Conservation (phyloP, 2,329 filamentous ascomycete species). For the Pseudocercospora pini-densiflorae region DNA sequence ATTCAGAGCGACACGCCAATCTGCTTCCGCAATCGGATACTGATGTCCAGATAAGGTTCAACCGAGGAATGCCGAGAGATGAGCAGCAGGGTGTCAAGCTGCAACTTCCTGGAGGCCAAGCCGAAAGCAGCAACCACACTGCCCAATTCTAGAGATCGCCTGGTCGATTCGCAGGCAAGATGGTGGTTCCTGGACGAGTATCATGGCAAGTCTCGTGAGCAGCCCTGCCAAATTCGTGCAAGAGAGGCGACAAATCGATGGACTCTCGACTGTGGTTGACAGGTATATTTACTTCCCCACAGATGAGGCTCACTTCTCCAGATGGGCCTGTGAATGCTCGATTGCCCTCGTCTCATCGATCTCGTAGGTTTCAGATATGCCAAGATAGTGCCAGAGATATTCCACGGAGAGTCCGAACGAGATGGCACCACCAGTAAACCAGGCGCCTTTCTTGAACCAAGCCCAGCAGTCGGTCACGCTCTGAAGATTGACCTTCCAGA, state of each 20-base stretch:
- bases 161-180: not conserved
- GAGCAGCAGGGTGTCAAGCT: conserved; percentile 1
- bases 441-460: conserved; percentile 67
- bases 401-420: conserved; percentile 60
- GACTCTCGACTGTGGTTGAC: not conserved
- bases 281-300: not conserved
- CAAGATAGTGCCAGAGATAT: conserved; percentile 45
- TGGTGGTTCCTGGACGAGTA: not conserved
- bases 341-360: not conserved
- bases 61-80: conserved; percentile 8
- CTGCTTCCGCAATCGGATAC: not conserved
- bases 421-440: conserved; percentile 65
- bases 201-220: not conserved
- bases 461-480: conserved; percentile 64
- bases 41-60: not conserved
- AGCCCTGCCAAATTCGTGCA: not conserved
- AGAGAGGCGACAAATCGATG: not conserved
- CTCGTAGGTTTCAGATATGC: conserved; percentile 13
- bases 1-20: not conserved
- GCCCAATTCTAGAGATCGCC: not conserved
- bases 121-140: not conserved
- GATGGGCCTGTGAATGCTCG: not conserved
- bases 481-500: conserved; percentile 61
- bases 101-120: not conserved
- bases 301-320: not conserved